phyloP scores from a whole-genome alignment of 768 basidiomycete genomes.

The Boletus eberwhitei region DNA sequence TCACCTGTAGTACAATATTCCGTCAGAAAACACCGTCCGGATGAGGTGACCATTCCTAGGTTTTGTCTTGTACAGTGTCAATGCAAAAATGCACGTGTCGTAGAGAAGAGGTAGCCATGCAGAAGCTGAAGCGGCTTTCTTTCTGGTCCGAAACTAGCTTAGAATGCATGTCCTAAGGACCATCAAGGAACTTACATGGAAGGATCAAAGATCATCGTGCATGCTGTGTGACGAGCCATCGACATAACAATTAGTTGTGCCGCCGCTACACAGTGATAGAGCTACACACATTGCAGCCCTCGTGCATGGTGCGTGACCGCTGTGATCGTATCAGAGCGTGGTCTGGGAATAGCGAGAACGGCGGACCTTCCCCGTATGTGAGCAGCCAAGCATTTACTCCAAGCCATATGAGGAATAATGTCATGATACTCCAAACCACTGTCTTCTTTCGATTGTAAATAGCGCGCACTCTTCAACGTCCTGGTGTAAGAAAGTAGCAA shows the following conservation, averaged over 20 bases:
- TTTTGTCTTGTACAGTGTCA: conserved; percentile 34
- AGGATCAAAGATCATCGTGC: conserved; percentile 37
- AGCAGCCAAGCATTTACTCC: conserved; percentile 55
- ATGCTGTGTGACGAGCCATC: conserved; percentile 28
- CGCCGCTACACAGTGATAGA: conserved; percentile 15
- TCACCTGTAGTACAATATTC: conserved; percentile 36
- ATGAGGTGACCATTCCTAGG: conserved; percentile 18
- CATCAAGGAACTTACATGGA: conserved; percentile 17
- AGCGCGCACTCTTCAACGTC: conserved; percentile 12
- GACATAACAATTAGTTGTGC: conserved; percentile 25
- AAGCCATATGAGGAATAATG: conserved; percentile 43
- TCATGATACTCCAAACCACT: conserved; percentile 8
- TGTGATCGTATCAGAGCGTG: conserved; percentile 1
- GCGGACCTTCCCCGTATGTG: conserved; percentile 46
- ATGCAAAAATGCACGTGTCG: conserved; percentile 34
- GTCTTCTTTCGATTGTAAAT: conserved; percentile 9
- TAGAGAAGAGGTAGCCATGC: conserved; percentile 42
- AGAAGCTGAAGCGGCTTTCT: conserved; percentile 31
- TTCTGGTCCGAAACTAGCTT: conserved; percentile 9
- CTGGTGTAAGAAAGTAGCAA: background rate
- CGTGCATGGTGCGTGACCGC: conserved; percentile 13
- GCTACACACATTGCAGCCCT: conserved; percentile 9
- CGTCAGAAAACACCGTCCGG: conserved; percentile 30
- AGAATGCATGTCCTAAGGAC: background rate
- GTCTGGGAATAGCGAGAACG: background rate